Conservation (phyloP, 352 stramenopile genomes). For the Elongisporangium prolatum region DNA sequence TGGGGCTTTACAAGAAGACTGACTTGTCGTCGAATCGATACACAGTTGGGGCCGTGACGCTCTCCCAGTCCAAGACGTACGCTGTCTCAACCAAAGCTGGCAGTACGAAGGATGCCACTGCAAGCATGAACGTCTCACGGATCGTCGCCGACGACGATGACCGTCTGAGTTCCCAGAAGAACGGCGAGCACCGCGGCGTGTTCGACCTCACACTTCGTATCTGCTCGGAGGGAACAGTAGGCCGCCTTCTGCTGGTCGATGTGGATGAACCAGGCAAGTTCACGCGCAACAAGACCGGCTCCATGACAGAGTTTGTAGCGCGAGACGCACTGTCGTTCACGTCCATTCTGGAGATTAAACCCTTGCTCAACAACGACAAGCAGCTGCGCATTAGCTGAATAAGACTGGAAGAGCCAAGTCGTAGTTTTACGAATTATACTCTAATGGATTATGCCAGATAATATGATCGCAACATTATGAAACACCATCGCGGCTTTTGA, state of each 20-base stretch:
- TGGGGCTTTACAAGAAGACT: slow-evolving; percentile 18
- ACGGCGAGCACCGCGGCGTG: slow-evolving; percentile 12
- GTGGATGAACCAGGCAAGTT: slow-evolving; percentile 14
- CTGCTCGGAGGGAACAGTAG: slow-evolving; percentile 12
- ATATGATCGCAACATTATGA: no score
- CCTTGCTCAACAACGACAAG: slow-evolving; percentile 19
- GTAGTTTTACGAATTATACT: no score
- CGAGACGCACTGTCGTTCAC: slow-evolving; percentile 20
- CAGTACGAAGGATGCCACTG: background rate
- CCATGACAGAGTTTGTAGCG: slow-evolving; percentile 17
- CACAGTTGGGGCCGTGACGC: no score
- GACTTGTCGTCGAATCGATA: background rate
- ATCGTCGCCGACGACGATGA: background rate
- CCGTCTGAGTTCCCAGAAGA: background rate
- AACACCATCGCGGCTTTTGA: no score
- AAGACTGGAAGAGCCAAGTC: no score
- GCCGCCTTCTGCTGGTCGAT: slow-evolving; percentile 23
- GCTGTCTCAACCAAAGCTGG: background rate
- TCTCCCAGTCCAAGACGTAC: background rate
- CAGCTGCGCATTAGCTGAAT: slow-evolving; percentile 10
- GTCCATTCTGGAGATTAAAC: slow-evolving; percentile 29
- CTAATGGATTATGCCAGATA: no score
- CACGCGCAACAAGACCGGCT: slow-evolving; percentile 3
- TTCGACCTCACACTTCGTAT: slow-evolving; percentile 21
- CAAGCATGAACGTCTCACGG: background rate